These are phyloP conservation scores for Sugiyamaella valdiviana DNA, from an alignment of 805 yeast genomes.

Conservation along the genomic window DNA sequence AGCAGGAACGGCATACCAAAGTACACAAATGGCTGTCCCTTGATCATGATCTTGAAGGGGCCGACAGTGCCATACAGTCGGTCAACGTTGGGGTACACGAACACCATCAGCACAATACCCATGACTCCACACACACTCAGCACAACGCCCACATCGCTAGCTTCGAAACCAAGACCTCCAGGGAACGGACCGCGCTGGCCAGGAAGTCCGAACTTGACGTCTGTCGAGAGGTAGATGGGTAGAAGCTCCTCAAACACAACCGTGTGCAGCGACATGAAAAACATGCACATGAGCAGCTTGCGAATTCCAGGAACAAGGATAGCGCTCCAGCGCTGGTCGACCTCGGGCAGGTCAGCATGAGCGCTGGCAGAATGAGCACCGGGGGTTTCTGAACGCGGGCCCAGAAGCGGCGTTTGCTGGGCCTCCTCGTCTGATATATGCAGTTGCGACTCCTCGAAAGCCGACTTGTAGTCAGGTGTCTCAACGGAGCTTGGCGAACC, in stretches of 20 bases:
- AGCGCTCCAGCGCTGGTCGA: slow-evolving; percentile 18
- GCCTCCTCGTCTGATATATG: slow-evolving; percentile 1
- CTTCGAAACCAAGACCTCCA: slow-evolving; percentile 49
- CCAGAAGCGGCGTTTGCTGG: not conserved
- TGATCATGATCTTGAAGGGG: slow-evolving; percentile 38
- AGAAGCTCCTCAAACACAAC: slow-evolving; percentile 49
- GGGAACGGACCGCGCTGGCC: slow-evolving; percentile 38
- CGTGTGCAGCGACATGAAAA: slow-evolving; percentile 39
- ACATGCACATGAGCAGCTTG: slow-evolving; percentile 9
- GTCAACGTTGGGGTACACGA: slow-evolving; percentile 49
- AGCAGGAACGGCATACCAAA: slow-evolving; percentile 43
- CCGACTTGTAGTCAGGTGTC: not conserved
- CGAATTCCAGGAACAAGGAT: slow-evolving; percentile 19
- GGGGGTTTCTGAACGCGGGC: not conserved
- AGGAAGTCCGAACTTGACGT: slow-evolving; percentile 18
- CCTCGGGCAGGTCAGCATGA: slow-evolving; percentile 17
- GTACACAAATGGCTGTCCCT: slow-evolving; percentile 42
- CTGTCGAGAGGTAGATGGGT: slow-evolving; percentile 47
- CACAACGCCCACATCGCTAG: slow-evolving; percentile 45
- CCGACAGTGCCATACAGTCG: slow-evolving; percentile 41
- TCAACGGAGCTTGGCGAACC: not conserved
- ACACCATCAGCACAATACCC: slow-evolving; percentile 45
- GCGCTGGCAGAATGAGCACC: not conserved
- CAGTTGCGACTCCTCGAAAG: not conserved
- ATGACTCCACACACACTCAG: slow-evolving; percentile 49